A percentile compares a stretch with the other conserved stretches of the same genome.
Conservation (phyloP, 306 rosid species). For the Cyamopsis tetragonoloba region DNA sequence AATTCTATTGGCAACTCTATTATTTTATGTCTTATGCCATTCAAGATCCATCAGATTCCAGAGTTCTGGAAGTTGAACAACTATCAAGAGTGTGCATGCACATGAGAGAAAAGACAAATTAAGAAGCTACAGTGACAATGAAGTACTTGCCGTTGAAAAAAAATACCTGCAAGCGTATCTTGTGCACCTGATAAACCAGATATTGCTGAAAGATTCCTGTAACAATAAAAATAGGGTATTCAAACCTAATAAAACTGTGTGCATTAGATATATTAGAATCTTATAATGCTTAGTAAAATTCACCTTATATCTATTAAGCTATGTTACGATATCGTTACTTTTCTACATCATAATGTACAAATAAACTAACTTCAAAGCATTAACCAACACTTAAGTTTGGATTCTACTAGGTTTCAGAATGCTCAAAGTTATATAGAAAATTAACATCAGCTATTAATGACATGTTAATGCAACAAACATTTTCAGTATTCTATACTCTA, state of each 20-base stretch:
- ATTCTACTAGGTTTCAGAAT: background rate
- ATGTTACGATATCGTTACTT: background rate
- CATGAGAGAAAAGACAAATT: background rate
- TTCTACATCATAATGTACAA: background rate
- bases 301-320: background rate
- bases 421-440: background rate
- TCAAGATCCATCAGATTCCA: background rate
- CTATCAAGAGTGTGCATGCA: background rate
- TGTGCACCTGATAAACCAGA: slow-evolving; percentile 93
- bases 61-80: background rate
- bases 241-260: slow-evolving; percentile 3
- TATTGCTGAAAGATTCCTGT: slow-evolving; percentile 95
- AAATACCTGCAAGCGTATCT: slow-evolving; percentile 88
- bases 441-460: background rate
- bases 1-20: background rate
- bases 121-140: background rate
- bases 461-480: background rate
- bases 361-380: background rate
- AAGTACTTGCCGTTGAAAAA: background rate
- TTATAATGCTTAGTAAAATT: slow-evolving; percentile 6
- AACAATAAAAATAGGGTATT: slow-evolving; percentile 18
- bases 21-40: slow-evolving; percentile 5
- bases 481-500: too few relatives aligned
- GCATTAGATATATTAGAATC: background rate
- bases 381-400: background rate